Percentiles rank a stretch among this genome's conserved stretches.
Evolutionary conservation across 1,139 yeast genomes (phyloP).

Genomic region (Suhomyces bribrorum): DNA sequence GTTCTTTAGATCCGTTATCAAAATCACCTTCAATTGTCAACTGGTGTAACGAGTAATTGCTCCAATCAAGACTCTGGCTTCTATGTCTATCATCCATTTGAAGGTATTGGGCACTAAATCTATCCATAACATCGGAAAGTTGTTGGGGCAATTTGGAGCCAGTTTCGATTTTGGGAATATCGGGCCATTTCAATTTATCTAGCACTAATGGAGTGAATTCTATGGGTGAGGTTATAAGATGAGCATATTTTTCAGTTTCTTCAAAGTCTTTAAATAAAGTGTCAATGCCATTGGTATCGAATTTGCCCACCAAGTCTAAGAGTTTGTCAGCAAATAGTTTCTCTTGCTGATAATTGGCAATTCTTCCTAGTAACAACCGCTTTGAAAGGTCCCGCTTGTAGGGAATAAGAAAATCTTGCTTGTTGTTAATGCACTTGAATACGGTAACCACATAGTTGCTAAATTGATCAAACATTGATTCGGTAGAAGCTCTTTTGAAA

Average conservation of each 20-base stretch:
- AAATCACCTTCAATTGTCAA: conserved; percentile 32
- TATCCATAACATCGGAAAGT: conserved; percentile 13
- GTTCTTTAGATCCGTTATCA: conserved; percentile 33
- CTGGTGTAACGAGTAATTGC: conserved; percentile 34
- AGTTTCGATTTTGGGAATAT: conserved; percentile 32
- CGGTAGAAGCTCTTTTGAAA: conserved; percentile 22
- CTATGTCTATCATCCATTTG: conserved; percentile 16
- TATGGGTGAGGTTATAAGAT: conserved; percentile 14
- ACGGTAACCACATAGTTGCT: conserved; percentile 25
- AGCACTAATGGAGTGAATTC: conserved; percentile 38
- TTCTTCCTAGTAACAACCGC: conserved; percentile 33
- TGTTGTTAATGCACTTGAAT: conserved; percentile 39
- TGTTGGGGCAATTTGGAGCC: conserved; percentile 15
- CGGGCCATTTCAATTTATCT: conserved; percentile 45
- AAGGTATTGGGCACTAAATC: conserved; percentile 15
- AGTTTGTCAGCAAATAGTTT: conserved; percentile 13
- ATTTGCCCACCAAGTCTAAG: conserved; percentile 23
- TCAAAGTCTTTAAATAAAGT: conserved; percentile 39
- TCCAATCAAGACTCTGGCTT: conserved; percentile 25
- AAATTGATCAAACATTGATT: conserved; percentile 21
- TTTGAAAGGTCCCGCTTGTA: conserved; percentile 42
- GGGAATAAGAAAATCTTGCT: conserved; percentile 32
- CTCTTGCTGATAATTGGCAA: conserved; percentile 26
- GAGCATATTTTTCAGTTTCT: conserved; percentile 22
- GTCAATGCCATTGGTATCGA: conserved; percentile 29